These are phyloP conservation scores for Talaromyces proteolyticus DNA, from an alignment of 495 filamentous ascomycete genomes.

Conservation along the genomic window DNA sequence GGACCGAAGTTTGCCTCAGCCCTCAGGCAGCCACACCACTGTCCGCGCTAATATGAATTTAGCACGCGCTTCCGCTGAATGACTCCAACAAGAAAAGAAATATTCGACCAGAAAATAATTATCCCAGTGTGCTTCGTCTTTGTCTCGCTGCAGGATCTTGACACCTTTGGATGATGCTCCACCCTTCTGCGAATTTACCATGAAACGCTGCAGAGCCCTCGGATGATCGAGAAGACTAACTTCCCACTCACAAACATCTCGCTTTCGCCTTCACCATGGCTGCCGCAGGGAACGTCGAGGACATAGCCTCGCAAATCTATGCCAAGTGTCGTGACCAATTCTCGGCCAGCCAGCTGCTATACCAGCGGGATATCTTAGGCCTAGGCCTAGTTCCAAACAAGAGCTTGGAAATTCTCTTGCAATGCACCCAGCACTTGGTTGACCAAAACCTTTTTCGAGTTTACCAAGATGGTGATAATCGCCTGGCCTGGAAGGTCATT, in stretches of 20 bases:
- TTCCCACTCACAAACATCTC: neutral
- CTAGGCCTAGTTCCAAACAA: constrained; percentile 55
- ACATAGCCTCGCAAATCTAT: constrained; percentile 40
- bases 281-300: constrained; percentile 12
- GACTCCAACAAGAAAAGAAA: too few relatives aligned
- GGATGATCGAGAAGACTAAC: constrained; percentile 2
- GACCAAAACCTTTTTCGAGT: constrained; percentile 65
- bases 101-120: too few relatives aligned
- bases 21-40: neutral
- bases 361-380: constrained; percentile 60
- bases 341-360: constrained; percentile 49
- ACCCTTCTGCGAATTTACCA: neutral
- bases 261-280: neutral
- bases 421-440: constrained; percentile 55
- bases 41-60: constrained; percentile 2
- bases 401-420: constrained; percentile 50
- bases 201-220: constrained; percentile 1
- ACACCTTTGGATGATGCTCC: too few relatives aligned
- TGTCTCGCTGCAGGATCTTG: too few relatives aligned
- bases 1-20: neutral
- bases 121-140: too few relatives aligned
- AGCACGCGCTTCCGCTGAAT: too few relatives aligned
- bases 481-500: constrained; percentile 60
- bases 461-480: constrained; percentile 43
- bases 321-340: constrained; percentile 33